Evolutionary conservation across 2,329 filamentous ascomycete genomes (phyloP), one percentile per base, ranked within the genome.

Genomic region (Lasiodiplodia sp.): DNA sequence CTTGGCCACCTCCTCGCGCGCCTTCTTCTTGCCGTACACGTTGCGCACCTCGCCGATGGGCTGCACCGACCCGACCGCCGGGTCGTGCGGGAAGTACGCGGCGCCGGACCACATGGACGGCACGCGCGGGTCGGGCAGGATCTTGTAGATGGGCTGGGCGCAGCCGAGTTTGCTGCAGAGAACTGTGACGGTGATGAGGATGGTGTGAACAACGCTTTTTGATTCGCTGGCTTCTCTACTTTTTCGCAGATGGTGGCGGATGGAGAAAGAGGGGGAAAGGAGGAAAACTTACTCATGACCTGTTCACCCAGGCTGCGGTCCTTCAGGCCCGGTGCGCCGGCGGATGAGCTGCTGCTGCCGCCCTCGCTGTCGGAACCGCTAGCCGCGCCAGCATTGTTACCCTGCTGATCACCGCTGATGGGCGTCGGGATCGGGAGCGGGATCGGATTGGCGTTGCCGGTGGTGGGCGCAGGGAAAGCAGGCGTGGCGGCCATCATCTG

Each of bases 1-100:
- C 68, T 77, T 73, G n/a, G 84, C 84, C 74, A 83, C 82, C 70
- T 80, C 79, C 69, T 86, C 82, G 73, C 82, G 85, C 0, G 84
- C 83, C 58, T 77, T 82, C 75, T 84, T 85, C 77, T 82, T 83
- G 2, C 85, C 85, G 70, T 76, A 82, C 0, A 86, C 75, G 66
- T 81, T 76, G 0, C 75, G 69, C 2, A 84, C 80, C 66, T 80
- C 74, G 28, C 82, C 84, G 21, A 86, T 72, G 3, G 78, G 75
- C 44, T 55, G 83, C 18, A 85, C 73, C 3, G 78, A 76, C 14
- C 10, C 21, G 38, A 68, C n/a, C 34, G 38, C 34, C 52, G 60
- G 31, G 70, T 70, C 57, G 31, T 67, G 65, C 21, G 57, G 58
- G 64, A 83, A 84, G 51, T 67, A 73, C 40, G 79, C 82, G 1